Percentiles rank a stretch among this genome's conserved stretches.
These are phyloP conservation scores for Astraeus odoratus DNA, from an alignment of 768 basidiomycete genomes.

Conservation along the genomic window DNA sequence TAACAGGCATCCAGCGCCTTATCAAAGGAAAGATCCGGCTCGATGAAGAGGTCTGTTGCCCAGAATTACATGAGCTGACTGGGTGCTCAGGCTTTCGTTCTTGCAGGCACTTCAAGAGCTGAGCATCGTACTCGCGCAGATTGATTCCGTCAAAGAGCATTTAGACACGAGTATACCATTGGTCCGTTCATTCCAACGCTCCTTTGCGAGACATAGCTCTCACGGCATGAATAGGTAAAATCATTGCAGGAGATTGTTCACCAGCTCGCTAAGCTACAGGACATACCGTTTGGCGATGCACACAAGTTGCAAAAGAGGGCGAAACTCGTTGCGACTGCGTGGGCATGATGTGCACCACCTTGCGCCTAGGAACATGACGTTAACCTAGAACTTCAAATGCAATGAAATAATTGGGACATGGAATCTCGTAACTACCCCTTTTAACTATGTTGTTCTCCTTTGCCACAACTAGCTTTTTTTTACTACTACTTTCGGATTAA, in stretches of 20 bases:
- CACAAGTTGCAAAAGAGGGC: constrained; percentile 22
- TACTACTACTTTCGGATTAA: too few species aligned
- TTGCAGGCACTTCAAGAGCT: constrained; percentile 20
- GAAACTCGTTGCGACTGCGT: constrained; percentile 8
- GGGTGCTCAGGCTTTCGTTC: too few species aligned
- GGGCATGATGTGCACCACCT: constrained; percentile 9
- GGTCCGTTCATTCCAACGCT: constrained; percentile 10
- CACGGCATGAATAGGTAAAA: constrained; percentile 7
- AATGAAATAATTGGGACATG: too few species aligned
- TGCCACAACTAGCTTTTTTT: too few species aligned
- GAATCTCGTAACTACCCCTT: too few species aligned
- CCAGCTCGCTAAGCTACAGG: constrained; percentile 20
- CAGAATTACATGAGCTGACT: not conserved
- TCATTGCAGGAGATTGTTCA: constrained; percentile 15
- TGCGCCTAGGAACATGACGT: too few species aligned
- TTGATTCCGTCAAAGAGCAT: constrained; percentile 19
- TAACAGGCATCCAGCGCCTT: constrained; percentile 22
- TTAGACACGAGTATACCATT: constrained; percentile 3
- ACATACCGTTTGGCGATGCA: constrained; percentile 26
- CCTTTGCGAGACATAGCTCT: not conserved
- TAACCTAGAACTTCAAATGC: too few species aligned
- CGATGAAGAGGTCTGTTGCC: constrained; percentile 14
- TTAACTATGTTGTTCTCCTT: too few species aligned
- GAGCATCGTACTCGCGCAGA: constrained; percentile 24
- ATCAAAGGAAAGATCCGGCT: constrained; percentile 22